Percentiles rank a stretch among this genome's conserved stretches.
Conservation (phyloP, 495 filamentous ascomycete genomes). For the Penicillium taxi region DNA sequence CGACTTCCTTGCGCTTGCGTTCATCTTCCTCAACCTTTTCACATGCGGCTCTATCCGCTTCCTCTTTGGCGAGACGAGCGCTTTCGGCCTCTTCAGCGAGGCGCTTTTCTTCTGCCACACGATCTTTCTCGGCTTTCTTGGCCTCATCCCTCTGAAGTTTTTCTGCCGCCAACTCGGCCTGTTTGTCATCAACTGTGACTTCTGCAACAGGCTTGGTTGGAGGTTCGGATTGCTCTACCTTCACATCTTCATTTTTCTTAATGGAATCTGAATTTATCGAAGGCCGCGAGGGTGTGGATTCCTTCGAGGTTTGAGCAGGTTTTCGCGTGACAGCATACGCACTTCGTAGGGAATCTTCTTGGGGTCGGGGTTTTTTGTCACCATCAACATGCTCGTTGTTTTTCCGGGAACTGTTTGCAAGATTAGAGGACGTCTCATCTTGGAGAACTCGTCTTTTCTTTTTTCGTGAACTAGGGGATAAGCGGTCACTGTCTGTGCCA, state of each 20-base stretch:
- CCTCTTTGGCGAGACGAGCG: slow-evolving; percentile 33
- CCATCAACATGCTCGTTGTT: slow-evolving; percentile 10
- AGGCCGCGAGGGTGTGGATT: slow-evolving; percentile 8
- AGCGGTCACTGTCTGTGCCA: slow-evolving; percentile 37
- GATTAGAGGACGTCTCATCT: slow-evolving; percentile 30
- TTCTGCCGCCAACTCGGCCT: slow-evolving; percentile 33
- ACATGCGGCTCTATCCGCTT: slow-evolving; percentile 37
- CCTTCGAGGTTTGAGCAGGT: slow-evolving; percentile 11
- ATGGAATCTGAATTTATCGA: slow-evolving; percentile 15
- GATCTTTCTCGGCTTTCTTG: slow-evolving; percentile 20
- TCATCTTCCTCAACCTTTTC: slow-evolving; percentile 48
- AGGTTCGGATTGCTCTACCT: slow-evolving; percentile 23
- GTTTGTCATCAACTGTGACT: slow-evolving; percentile 22
- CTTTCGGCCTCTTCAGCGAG: slow-evolving; percentile 42
- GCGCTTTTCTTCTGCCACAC: slow-evolving; percentile 31
- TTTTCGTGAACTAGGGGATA: slow-evolving; percentile 31
- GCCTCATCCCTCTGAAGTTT: slow-evolving; percentile 31
- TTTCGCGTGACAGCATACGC: slow-evolving; percentile 7
- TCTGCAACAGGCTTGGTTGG: slow-evolving; percentile 22
- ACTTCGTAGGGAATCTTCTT: slow-evolving; percentile 12
- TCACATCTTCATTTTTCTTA: slow-evolving; percentile 23
- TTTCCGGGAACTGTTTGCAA: slow-evolving; percentile 31
- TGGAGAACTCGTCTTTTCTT: slow-evolving; percentile 45
- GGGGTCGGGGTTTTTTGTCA: slow-evolving; percentile 21
- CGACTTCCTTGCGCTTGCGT: slow-evolving; percentile 43